Percentiles rank a stretch among this genome's conserved stretches.
These are phyloP conservation scores for Periconia sp. DNA, from an alignment of 2,329 filamentous ascomycete species.

Conservation along the genomic window DNA sequence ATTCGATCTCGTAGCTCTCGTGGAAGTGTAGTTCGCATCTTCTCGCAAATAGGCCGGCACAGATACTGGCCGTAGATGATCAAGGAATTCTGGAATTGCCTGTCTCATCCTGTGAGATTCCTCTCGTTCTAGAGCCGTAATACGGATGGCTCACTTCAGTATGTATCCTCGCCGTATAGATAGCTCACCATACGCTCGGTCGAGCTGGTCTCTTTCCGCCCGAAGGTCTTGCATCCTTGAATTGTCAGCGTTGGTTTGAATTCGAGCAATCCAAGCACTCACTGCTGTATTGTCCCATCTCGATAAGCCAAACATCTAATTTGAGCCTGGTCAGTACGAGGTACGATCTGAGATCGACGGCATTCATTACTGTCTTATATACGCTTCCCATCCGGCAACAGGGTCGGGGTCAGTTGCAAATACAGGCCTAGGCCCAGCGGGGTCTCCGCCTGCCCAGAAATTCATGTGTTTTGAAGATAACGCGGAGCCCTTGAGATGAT, in stretches of 20 bases:
- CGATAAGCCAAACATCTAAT: no score
- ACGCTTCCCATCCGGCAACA: no score
- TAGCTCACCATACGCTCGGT: not conserved
- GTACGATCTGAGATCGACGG: no score
- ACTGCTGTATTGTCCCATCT: not conserved
- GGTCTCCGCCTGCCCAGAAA: no score
- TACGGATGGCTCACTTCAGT: not conserved
- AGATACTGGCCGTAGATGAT: not conserved
- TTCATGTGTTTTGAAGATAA: no score
- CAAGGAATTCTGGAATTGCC: not conserved
- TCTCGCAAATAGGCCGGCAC: not conserved
- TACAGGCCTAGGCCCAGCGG: no score
- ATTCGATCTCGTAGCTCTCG: slow-evolving; percentile 3
- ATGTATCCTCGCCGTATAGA: not conserved
- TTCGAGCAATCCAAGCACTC: not conserved
- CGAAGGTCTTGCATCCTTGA: not conserved
- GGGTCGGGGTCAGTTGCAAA: no score
- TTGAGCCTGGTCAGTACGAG: no score
- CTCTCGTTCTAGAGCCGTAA: not conserved
- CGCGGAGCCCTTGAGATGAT: no score
- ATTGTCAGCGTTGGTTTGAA: not conserved
- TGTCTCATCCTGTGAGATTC: not conserved
- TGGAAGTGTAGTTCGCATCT: not conserved
- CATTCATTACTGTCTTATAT: no score
- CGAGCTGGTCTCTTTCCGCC: not conserved